Conservation (phyloP, 495 filamentous ascomycete genomes). For the Podospora pseudopauciseta region DNA sequence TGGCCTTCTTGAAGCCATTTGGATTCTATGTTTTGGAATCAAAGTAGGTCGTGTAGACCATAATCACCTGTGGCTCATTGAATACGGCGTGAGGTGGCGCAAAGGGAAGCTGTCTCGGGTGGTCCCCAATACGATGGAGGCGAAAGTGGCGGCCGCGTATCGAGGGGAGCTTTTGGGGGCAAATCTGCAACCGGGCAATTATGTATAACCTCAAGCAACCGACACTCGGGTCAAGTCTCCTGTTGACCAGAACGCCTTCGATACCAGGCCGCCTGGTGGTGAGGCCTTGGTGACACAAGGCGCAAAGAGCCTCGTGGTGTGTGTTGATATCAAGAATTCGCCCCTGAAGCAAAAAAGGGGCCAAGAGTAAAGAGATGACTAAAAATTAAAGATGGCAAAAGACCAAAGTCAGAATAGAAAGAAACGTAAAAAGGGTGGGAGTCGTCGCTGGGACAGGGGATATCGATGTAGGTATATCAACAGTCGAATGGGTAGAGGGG, state of each 20-base stretch:
- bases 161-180: not conserved
- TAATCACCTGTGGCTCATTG: slow-evolving; percentile 23
- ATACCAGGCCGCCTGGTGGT: not conserved
- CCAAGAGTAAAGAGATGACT: not conserved
- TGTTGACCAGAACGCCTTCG: not conserved
- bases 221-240: not conserved
- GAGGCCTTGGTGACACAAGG: not conserved
- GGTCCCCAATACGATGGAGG: slow-evolving; percentile 19
- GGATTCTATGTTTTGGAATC: slow-evolving; percentile 22
- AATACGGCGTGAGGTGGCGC: slow-evolving; percentile 11
- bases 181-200: not conserved
- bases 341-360: not conserved
- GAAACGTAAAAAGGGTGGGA: slow-evolving; percentile 16
- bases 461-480: slow-evolving; percentile 18
- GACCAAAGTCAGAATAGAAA: slow-evolving; percentile 11
- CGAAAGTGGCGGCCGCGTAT: slow-evolving; percentile 15
- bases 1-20: slow-evolving; percentile 33
- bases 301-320: not conserved
- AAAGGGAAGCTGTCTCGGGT: not conserved
- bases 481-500: slow-evolving; percentile 24
- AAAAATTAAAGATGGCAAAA: slow-evolving; percentile 8
- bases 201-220: slow-evolving; percentile 12
- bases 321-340: not conserved
- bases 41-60: slow-evolving; percentile 22
- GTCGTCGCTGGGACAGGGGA: slow-evolving; percentile 30